Evolutionary conservation across 345 rosid genomes (phyloP), one percentile per base, ranked within the genome.

Genomic region (Ricinus communis): DNA sequence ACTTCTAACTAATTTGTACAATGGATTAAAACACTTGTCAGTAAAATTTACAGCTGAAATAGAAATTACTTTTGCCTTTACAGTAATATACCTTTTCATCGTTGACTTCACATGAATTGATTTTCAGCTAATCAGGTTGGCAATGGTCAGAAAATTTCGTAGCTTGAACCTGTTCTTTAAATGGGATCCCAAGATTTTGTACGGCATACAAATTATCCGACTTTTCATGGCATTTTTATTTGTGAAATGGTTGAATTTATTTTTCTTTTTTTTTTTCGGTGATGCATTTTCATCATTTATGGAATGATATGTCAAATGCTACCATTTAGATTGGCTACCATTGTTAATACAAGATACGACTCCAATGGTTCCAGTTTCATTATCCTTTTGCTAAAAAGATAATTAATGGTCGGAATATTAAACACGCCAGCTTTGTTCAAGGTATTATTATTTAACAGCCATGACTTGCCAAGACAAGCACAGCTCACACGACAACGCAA

Each of bases 31-130:
- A 61, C 22, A 68, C 36, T 18, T 19, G 63, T 25, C 62, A 31
- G 68, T 69, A 68, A 59, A 73, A 31, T 49, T 68, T 54, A 71
- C 47, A 61, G 67, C 43, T 73, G 71, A 70, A 80, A 81, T 75
- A 51, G 59, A 76, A 59, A 41, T 52, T 66, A 50, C 41, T 22
- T 78, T 73, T n/a, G n/a, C n/a, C 51, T 64, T 69, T 15, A 25
- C 60, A 24, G 4, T 13, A 0, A 28, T 43, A 38, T 38, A n/a
- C n/a, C 6, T 33, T 33, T 33, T 33, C 38, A 33, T 33, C 38
- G 6, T 33, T 33, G 38, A 33, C 38, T 6, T 33, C n/a, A n/a
- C n/a, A n/a, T n/a, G n/a, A n/a, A n/a, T n/a, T n/a, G n/a, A n/a
- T n/a, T n/a, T n/a, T n/a, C n/a, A n/a, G n/a, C n/a, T n/a, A n/a